Conservation (phyloP, 2,329 filamentous ascomycete genomes). For the Xenosphaeropsis pyriputrescens region DNA sequence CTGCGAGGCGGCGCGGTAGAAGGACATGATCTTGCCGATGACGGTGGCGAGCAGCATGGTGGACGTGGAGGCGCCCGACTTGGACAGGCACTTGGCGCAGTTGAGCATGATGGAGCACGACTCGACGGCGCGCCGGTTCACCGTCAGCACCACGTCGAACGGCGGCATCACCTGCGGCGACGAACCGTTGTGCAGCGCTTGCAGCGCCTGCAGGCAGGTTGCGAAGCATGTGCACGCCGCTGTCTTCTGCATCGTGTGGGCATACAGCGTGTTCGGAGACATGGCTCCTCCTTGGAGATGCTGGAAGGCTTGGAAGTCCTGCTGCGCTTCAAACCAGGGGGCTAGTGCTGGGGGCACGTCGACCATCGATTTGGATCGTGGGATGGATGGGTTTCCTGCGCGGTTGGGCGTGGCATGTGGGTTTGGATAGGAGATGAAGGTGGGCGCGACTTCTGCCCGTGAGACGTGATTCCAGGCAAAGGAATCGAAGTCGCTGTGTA, state of each 20-base stretch:
- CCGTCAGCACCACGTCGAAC: slow-evolving; percentile 27
- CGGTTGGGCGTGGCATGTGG: too few relatives aligned
- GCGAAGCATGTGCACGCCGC: slow-evolving; percentile 29
- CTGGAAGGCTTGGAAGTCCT: slow-evolving; percentile 1
- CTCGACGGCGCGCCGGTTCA: slow-evolving; percentile 32
- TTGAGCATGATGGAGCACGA: slow-evolving; percentile 30
- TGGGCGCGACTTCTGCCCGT: slow-evolving; percentile 3
- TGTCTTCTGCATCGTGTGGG: not conserved
- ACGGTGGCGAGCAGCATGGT: slow-evolving; percentile 34
- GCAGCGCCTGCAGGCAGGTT: slow-evolving; percentile 28
- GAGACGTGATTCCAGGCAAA: slow-evolving; percentile 3
- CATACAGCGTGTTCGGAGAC: too few relatives aligned
- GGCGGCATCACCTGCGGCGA: slow-evolving; percentile 20
- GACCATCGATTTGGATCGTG: slow-evolving; percentile 5
- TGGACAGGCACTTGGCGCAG: slow-evolving; percentile 28
- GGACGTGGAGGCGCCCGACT: slow-evolving; percentile 26
- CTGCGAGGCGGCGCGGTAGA: slow-evolving; percentile 27
- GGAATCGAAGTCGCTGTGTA: not conserved
- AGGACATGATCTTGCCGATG: slow-evolving; percentile 29
- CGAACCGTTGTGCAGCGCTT: slow-evolving; percentile 27
- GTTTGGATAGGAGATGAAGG: too few relatives aligned
- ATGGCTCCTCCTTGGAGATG: too few relatives aligned
- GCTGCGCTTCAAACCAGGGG: slow-evolving; percentile 7
- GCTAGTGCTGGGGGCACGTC: slow-evolving; percentile 4
- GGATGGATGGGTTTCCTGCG: not conserved